phyloP scores from a whole-genome alignment of 345 rosid genomes.

The Boechera divaricarpa region DNA sequence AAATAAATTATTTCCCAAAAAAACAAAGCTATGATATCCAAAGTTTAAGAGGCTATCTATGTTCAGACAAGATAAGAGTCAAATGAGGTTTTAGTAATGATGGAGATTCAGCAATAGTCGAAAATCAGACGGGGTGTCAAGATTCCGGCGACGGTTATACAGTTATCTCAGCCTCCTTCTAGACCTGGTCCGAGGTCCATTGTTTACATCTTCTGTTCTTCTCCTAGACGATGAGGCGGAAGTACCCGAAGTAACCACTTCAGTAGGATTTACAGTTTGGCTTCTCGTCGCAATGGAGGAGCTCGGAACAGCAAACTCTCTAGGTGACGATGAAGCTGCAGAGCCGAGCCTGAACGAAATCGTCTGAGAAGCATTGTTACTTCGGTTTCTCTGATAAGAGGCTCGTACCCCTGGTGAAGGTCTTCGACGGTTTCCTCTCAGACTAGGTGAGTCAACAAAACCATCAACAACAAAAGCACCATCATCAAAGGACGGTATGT shows the following conservation, averaged over 20 bases:
- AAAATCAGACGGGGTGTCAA: not conserved
- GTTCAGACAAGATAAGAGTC: conserved; percentile 7
- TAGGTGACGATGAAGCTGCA: conserved; percentile 27
- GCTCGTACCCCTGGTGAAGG: conserved; percentile 34
- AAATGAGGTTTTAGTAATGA: conserved; percentile 20
- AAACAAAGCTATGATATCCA: conserved; percentile 13
- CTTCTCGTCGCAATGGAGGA: conserved; percentile 25
- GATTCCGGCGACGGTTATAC: not conserved
- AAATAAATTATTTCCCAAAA: not conserved
- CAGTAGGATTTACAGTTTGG: conserved; percentile 46
- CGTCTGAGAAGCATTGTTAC: conserved; percentile 35
- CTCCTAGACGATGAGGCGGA: conserved; percentile 57
- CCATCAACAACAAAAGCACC: conserved; percentile 46
- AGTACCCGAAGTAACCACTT: conserved; percentile 48
- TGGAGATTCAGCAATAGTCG: not conserved
- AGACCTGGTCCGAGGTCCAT: conserved; percentile 53
- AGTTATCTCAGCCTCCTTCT: conserved; percentile 58
- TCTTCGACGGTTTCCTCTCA: conserved; percentile 44
- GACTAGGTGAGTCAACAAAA: conserved; percentile 42
- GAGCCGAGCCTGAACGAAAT: conserved; percentile 28
- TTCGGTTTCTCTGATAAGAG: conserved; percentile 34
- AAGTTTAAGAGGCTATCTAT: conserved; percentile 23
- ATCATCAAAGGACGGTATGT: conserved; percentile 29
- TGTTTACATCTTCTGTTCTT: conserved; percentile 49
- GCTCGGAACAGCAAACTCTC: conserved; percentile 35